Conservation (phyloP, 1,139 yeast genomes). For the Geotrichum candidum region DNA sequence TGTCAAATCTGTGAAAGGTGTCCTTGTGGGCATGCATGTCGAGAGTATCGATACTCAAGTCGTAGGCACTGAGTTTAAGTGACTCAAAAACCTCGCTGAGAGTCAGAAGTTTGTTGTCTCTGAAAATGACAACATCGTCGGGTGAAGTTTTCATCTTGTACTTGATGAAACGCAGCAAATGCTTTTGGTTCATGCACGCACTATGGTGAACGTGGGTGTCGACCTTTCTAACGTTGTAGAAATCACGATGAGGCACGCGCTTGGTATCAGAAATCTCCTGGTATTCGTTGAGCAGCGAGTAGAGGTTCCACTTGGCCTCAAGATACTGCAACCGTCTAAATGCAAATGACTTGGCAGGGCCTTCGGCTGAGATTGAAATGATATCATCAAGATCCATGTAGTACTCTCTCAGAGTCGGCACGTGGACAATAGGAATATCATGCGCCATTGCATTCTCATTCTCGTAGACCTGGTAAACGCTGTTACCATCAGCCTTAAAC, state of each 20-base stretch:
- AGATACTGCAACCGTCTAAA: constrained; percentile 86
- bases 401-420: constrained; percentile 77
- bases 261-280: constrained; percentile 86
- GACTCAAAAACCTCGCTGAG: constrained; percentile 84
- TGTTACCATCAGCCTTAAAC: constrained; percentile 52
- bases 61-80: constrained; percentile 85
- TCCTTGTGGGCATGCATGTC: constrained; percentile 99
- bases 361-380: constrained; percentile 73
- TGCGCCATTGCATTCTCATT: constrained; percentile 29
- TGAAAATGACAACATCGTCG: constrained; percentile 81
- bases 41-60: constrained; percentile 87
- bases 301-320: constrained; percentile 95
- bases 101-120: constrained; percentile 90
- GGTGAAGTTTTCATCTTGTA: constrained; percentile 78
- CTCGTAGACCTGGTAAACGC: constrained; percentile 61
- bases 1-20: constrained; percentile 95
- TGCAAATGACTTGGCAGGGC: constrained; percentile 96
- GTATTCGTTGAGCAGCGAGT: constrained; percentile 79
- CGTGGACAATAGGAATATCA: constrained; percentile 44
- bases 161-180: constrained; percentile 86
- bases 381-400: constrained; percentile 75
- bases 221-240: constrained; percentile 95
- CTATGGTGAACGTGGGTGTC: constrained; percentile 99
- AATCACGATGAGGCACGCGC: constrained; percentile 88
- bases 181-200: constrained; percentile 98